These are phyloP conservation scores for Sungouiella thailandica DNA, from an alignment of 805 yeast species.

Conservation along the genomic window DNA sequence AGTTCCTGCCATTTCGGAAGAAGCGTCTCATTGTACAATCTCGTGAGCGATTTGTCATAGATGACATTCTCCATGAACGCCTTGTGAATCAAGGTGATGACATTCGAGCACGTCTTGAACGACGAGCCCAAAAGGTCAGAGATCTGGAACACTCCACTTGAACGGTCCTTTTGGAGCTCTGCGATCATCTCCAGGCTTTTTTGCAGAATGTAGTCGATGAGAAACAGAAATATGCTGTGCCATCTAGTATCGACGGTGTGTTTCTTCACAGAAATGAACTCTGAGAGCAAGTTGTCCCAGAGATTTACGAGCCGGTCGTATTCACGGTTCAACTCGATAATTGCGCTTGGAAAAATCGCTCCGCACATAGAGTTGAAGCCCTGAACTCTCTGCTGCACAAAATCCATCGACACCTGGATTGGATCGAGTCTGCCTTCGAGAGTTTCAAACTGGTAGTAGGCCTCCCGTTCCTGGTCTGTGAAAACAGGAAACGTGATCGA, in stretches of 20 bases:
- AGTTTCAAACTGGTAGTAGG: neutral
- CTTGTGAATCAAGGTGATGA: slow-evolving; percentile 27
- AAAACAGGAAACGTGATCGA: slow-evolving; percentile 3
- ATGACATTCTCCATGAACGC: slow-evolving; percentile 36
- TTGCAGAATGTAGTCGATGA: slow-evolving; percentile 6
- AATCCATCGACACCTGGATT: slow-evolving; percentile 10
- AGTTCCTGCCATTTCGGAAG: slow-evolving; percentile 9
- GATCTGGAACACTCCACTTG: slow-evolving; percentile 8
- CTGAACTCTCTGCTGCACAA: slow-evolving; percentile 5
- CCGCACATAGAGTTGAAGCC: slow-evolving; percentile 4
- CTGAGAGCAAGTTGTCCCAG: slow-evolving; percentile 6
- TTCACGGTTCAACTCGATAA: neutral
- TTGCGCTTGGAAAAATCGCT: slow-evolving; percentile 1
- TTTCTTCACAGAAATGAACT: slow-evolving; percentile 5
- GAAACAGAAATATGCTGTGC: slow-evolving; percentile 5
- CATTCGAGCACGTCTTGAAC: slow-evolving; percentile 37
- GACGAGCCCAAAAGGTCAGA: slow-evolving; percentile 25
- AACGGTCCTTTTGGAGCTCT: slow-evolving; percentile 8
- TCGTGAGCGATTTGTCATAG: slow-evolving; percentile 18
- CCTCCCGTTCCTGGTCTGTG: slow-evolving; percentile 3
- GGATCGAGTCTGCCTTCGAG: slow-evolving; percentile 6
- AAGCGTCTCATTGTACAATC: slow-evolving; percentile 8
- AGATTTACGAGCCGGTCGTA: slow-evolving; percentile 3
- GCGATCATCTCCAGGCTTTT: slow-evolving; percentile 3
- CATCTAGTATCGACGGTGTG: slow-evolving; percentile 7